A percentile compares a stretch with the other conserved stretches of the same genome.
Evolutionary conservation across 106 monocot species (phyloP).

Genomic region (Dioscorea dumetorum): DNA sequence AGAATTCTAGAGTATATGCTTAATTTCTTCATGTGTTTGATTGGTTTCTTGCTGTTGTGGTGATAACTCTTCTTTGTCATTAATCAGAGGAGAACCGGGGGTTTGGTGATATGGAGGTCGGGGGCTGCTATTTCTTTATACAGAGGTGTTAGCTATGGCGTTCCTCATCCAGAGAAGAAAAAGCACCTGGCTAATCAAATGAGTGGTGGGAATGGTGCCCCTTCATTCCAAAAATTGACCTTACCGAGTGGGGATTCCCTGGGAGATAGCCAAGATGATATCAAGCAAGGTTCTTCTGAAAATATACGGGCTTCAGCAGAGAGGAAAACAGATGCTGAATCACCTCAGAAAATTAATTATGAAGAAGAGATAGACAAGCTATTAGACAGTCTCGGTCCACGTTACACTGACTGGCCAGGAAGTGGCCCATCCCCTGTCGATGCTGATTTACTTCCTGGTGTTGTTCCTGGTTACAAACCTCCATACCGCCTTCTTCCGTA

Average conservation of each 20-base stretch:
- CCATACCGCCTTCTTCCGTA: slow-evolving; percentile 91
- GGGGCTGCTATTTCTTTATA: slow-evolving; percentile 89
- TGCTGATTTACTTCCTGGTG: slow-evolving; percentile 87
- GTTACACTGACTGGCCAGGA: slow-evolving; percentile 89
- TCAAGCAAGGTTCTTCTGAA: slow-evolving; percentile 1
- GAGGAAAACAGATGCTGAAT: slow-evolving; percentile 19
- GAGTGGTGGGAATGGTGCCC: slow-evolving; percentile 3
- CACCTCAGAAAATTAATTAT: slow-evolving; percentile 39
- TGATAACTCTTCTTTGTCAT: slow-evolving; percentile 5
- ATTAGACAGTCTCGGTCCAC: slow-evolving; percentile 74
- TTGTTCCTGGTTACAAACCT: slow-evolving; percentile 64
- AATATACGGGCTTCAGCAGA: slow-evolving; percentile 5
- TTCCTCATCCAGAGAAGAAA: slow-evolving; percentile 30
- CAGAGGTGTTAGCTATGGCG: slow-evolving; percentile 69
- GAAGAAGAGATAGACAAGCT: slow-evolving; percentile 73
- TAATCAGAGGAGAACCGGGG: slow-evolving; percentile 93
- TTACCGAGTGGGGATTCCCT: neutral
- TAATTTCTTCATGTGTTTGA: neutral
- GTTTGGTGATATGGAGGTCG: slow-evolving; percentile 95
- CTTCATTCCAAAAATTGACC: slow-evolving; percentile 8
- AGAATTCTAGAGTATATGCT: too few species aligned
- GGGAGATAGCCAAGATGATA: slow-evolving; percentile 1
- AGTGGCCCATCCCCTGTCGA: slow-evolving; percentile 84
- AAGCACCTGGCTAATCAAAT: slow-evolving; percentile 14
- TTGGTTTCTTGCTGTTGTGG: neutral